Percentiles rank a stretch among this genome's conserved stretches.
These are phyloP conservation scores for Torulaspora microellipsoides DNA, from an alignment of 805 yeast genomes.

Conservation along the genomic window DNA sequence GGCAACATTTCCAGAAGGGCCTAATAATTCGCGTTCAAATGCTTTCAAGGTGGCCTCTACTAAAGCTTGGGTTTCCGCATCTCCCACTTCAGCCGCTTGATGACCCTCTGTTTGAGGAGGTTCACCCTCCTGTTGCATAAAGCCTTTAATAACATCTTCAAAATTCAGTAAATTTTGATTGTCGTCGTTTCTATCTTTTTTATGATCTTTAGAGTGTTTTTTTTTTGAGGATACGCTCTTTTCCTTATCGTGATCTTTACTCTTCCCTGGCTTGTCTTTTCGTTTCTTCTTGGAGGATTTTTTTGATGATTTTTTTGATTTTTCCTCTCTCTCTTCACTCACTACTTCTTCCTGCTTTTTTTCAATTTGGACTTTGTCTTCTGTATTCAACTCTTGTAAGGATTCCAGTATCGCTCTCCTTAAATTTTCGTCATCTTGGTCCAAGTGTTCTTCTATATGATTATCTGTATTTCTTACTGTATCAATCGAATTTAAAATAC, in stretches of 20 bases:
- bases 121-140: slow-evolving; percentile 25
- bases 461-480: slow-evolving; percentile 6
- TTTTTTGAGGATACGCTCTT: slow-evolving; percentile 8
- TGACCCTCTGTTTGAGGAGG: slow-evolving; percentile 4
- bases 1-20: slow-evolving; percentile 7
- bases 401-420: slow-evolving; percentile 33
- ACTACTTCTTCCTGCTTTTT: background rate
- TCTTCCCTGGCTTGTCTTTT: slow-evolving; percentile 13
- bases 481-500: slow-evolving; percentile 20
- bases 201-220: slow-evolving; percentile 13
- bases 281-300: slow-evolving; percentile 20
- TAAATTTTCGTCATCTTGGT: slow-evolving; percentile 34
- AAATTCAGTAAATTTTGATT: slow-evolving; percentile 25
- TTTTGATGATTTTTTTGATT: slow-evolving; percentile 15
- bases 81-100: slow-evolving; percentile 14
- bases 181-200: slow-evolving; percentile 6
- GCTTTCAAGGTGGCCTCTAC: slow-evolving; percentile 35
- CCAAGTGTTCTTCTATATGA: slow-evolving; percentile 19
- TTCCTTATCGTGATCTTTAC: slow-evolving; percentile 15
- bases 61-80: slow-evolving; percentile 32
- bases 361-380: slow-evolving; percentile 9
- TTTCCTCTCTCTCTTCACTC: slow-evolving; percentile 16
- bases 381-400: slow-evolving; percentile 21
- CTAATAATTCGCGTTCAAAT: slow-evolving; percentile 30
- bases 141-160: slow-evolving; percentile 31